Conservation (phyloP, 2,329 filamentous ascomycete genomes). For the Sclerotinia sclerotiorum region DNA sequence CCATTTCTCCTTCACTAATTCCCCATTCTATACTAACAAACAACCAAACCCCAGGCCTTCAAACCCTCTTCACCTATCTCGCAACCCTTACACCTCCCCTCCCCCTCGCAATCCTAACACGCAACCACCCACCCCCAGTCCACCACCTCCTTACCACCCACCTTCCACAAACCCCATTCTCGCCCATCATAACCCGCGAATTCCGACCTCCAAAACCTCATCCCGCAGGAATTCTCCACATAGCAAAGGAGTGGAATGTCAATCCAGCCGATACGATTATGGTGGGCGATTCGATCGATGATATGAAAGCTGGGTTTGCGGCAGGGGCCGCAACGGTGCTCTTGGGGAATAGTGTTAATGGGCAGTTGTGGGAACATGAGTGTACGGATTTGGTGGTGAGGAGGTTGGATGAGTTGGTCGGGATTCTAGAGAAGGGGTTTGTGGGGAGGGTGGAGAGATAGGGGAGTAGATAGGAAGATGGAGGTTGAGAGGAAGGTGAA, state of each 20-base stretch:
- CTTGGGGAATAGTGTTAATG: conserved; percentile 79
- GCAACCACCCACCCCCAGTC: conserved; percentile 86
- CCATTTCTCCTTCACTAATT: conserved; percentile 46
- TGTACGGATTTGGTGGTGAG: conserved; percentile 75
- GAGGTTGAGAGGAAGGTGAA: no score
- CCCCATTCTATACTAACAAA: conserved; percentile 86
- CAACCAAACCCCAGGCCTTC: conserved; percentile 69
- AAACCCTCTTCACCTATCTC: conserved; percentile 78
- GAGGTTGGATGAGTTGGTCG: conserved; percentile 73
- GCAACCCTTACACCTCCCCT: conserved; percentile 55
- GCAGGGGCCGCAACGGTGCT: conserved; percentile 91
- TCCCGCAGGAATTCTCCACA: conserved; percentile 84
- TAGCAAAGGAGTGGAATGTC: conserved; percentile 70
- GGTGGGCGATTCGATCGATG: conserved; percentile 77
- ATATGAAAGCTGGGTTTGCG: conserved; percentile 81
- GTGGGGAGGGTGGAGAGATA: conserved; percentile 46
- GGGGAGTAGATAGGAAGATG: conserved; percentile 13
- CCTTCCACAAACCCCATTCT: conserved; percentile 65
- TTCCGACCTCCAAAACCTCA: conserved; percentile 82
- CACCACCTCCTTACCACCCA: conserved; percentile 73
- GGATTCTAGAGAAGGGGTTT: conserved; percentile 74
- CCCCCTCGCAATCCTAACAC: conserved; percentile 83
- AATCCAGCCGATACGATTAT: conserved; percentile 37
- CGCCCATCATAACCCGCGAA: conserved; percentile 80
- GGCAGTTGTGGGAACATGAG: conserved; percentile 64